Base-by-base conservation (phyloP, 1,284 basidiomycete genomes). In the Cutaneotrichosporon spelunceum region DNA sequence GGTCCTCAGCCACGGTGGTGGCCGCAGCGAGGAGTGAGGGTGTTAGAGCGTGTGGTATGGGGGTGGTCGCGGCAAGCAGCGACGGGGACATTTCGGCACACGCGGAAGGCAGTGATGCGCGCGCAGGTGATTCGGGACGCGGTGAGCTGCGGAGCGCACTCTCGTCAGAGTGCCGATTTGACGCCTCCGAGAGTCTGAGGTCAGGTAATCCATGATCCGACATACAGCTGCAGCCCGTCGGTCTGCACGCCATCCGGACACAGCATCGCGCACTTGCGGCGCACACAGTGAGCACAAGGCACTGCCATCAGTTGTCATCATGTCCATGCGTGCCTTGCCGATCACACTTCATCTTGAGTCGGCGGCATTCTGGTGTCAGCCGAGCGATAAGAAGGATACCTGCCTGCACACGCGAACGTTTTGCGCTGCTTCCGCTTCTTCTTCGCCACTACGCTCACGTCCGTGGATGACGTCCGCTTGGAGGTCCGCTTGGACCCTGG, bases 331-430 rank as follows among this genome's bases (percentile, higher is more conserved):
- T 23, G n/a, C 52, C 30, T 21, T 53, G 52, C 30, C 52, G 19
- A 36, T 53, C 52, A n/a, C 52, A 53, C 24, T 53, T 53, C 52
- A 53, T 33, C 52, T 53, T 53, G n/a, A 36, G 30, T 21, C 52
- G 52, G 10, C 52, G 29, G 30, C 52, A 36, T 36, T 53, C 52
- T 53, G 21, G 9, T 19, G 19, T 39, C 39, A 42, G 39, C 39
- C 19, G 13, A 8, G 36, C 16, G 14, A 13, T 14, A 19, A 19
- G 8, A 7, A 42, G 39, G 39, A 8, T 19, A 19, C 48, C 3
- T 16, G n/a, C 48, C 48, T 27, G 48, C 26, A 19, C 48, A 50
- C 4, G 48, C 48, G 19, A 29, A 50, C 4, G 48, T 50, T 27
- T 50, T 50, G 19, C 48, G 48, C 19, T 50, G 48, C 14, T 50